Base-by-base conservation (phyloP, 2,329 filamentous ascomycete species). In the Aureobasidium sp. region DNA sequence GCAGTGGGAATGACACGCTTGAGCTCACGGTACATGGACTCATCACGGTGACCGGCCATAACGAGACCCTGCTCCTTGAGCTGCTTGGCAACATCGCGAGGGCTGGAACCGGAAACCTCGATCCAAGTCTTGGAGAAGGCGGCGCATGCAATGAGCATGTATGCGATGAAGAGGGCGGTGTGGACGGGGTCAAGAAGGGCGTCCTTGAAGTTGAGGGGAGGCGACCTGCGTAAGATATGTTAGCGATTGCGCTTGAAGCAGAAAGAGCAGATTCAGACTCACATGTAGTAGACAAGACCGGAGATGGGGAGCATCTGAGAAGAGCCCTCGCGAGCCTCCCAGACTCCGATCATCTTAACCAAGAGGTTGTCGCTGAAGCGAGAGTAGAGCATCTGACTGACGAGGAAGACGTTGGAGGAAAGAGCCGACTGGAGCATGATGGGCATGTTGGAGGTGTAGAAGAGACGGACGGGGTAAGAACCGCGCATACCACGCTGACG, bases 101-200 rank as follows among this genome's bases (percentile, higher is more conserved):
- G 95, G 80, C 90, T 93, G 65, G 93, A 96, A 71, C 94, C 95
- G 40, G 94, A 97, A 66, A 99, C 94, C 79, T 99, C 94, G 70
- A 99, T 99, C 94, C 94, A 99, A 59, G 95, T 99, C 89, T 99
- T 99, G 78, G 92, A 96, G 84, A 99, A 99, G 75, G 97, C 86
- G 63, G 92, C 92, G 74, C 94, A 99, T 67, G 95, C 95, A 70
- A 90, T 88, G 62, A 99, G 87, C 92, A 99, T 99, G 82, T 97
- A 99, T 67, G 86, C 83, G 67, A 97, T 90, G 80, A 99, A 99
- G 72, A 96, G 84, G 62, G 87, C 86, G 21, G 94, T 97, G 81
- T 99, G 94, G 72, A 99, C 91, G 37, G 94, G 94, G 78, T 99
- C 95, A 65, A 96, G 82, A 55, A 99, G 87, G 67, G 94, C 94